Conservation (phyloP, 2,329 filamentous ascomycete genomes). For the Aureobasidium melanogenum region DNA sequence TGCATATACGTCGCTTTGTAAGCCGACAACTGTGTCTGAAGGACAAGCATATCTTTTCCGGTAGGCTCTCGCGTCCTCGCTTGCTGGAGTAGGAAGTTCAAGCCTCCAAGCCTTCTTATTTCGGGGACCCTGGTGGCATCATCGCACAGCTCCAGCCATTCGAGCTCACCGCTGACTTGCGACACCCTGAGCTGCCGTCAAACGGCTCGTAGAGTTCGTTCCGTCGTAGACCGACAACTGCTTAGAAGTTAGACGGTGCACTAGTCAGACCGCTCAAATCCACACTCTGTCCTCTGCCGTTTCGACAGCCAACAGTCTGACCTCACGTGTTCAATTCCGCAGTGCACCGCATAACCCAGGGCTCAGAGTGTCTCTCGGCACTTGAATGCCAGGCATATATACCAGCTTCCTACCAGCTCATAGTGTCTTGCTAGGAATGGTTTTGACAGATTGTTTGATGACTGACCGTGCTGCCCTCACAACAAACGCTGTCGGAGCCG, state of each 20-base stretch:
- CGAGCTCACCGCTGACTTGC: constrained; percentile 4
- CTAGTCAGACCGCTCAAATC: constrained; percentile 2
- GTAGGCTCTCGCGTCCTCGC: not conserved
- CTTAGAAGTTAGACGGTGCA: not conserved
- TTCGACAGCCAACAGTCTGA: constrained; percentile 3
- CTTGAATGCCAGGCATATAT: not conserved
- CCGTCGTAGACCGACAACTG: not conserved
- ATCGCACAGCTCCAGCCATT: not conserved
- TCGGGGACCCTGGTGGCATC: not conserved
- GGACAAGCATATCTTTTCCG: not conserved
- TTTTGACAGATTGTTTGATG: not conserved
- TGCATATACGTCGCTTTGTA: not conserved
- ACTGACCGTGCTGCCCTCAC: not conserved
- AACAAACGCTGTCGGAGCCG: not conserved
- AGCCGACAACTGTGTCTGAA: not conserved
- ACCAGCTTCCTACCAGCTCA: too few species aligned
- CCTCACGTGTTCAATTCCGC: not conserved
- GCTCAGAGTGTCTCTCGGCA: not conserved
- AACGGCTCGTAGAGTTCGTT: constrained; percentile 3
- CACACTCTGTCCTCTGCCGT: not conserved
- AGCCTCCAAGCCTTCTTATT: not conserved
- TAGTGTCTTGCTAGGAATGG: not conserved
- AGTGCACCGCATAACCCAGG: not conserved
- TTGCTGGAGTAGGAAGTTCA: not conserved
- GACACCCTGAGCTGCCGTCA: not conserved